A percentile compares a stretch with the other conserved stretches of the same genome.
These are phyloP conservation scores for Trichosporon asahii DNA, from an alignment of 1,284 basidiomycete species.

Conservation along the genomic window DNA sequence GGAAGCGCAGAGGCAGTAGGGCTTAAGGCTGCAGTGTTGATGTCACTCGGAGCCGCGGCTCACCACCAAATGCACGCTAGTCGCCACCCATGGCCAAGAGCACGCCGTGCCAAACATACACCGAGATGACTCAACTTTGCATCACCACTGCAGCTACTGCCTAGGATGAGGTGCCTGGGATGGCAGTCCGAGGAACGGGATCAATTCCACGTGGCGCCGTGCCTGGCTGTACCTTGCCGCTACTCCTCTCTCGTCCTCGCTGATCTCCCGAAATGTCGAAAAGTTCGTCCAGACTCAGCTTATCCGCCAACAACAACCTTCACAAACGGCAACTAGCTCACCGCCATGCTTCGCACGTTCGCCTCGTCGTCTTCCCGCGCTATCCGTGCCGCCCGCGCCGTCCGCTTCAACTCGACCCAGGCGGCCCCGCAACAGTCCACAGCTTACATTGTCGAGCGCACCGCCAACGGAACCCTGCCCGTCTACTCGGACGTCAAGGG, in stretches of 20 bases:
- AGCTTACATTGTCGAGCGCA: slow-evolving; percentile 26
- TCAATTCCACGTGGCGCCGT: not conserved
- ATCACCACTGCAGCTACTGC: too few species aligned
- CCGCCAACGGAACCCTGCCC: slow-evolving; percentile 30
- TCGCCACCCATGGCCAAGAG: too few species aligned
- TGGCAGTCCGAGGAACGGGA: not conserved
- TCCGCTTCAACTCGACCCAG: slow-evolving; percentile 5
- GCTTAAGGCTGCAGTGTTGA: too few species aligned
- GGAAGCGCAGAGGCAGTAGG: too few species aligned
- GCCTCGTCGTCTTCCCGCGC: not conserved
- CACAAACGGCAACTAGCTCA: not conserved
- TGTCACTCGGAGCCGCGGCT: too few species aligned
- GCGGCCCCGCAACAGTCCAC: not conserved
- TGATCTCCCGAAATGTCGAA: not conserved
- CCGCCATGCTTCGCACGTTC: not conserved
- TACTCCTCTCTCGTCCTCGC: not conserved
- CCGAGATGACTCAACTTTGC: too few species aligned
- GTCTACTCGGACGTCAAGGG: slow-evolving; percentile 40
- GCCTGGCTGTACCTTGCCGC: not conserved
- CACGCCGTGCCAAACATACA: too few species aligned
- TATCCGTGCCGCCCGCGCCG: not conserved
- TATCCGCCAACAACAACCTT: not conserved
- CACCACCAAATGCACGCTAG: too few species aligned
- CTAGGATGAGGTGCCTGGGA: too few species aligned
- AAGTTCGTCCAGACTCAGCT: not conserved